A percentile compares a stretch with the other conserved stretches of the same genome.
These are phyloP conservation scores for Phytophthora quininea DNA, from an alignment of 352 stramenopile genomes.

Conservation along the genomic window DNA sequence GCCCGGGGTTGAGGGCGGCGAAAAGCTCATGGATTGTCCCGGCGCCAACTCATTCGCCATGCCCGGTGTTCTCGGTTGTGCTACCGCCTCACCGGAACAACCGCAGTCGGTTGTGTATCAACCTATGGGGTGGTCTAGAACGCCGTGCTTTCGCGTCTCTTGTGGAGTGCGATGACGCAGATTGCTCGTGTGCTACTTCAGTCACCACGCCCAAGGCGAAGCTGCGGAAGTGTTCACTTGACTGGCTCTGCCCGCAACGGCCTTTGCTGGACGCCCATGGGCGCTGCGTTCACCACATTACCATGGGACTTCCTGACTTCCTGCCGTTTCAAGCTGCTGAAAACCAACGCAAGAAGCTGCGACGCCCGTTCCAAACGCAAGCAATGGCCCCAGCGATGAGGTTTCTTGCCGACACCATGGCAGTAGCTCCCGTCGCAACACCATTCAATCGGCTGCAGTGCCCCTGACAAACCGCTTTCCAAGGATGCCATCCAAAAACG, in stretches of 20 bases:
- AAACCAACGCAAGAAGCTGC: slow-evolving; percentile 30
- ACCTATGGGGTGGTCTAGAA: slow-evolving; percentile 18
- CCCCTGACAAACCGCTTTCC: not conserved
- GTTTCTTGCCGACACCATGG: too few species aligned
- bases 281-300: slow-evolving; percentile 2
- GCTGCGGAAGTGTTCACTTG: slow-evolving; percentile 8
- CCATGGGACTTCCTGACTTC: slow-evolving; percentile 20
- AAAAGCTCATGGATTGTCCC: slow-evolving; percentile 15
- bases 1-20: slow-evolving; percentile 8
- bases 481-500: not conserved
- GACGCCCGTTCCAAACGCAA: slow-evolving; percentile 16
- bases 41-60: slow-evolving; percentile 15
- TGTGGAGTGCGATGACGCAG: slow-evolving; percentile 24
- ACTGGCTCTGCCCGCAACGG: slow-evolving; percentile 31
- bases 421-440: too few species aligned
- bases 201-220: slow-evolving; percentile 16
- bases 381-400: not conserved
- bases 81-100: slow-evolving; percentile 32
- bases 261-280: slow-evolving; percentile 27
- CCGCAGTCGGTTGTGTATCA: slow-evolving; percentile 19
- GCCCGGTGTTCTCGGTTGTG: slow-evolving; percentile 7
- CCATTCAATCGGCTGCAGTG: too few species aligned
- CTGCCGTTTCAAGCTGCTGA: slow-evolving; percentile 25
- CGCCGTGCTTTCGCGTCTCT: slow-evolving; percentile 9
- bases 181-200: slow-evolving; percentile 10